Conservation (phyloP, 2,329 filamentous ascomycete species). For the Neofusicoccum ribis region DNA sequence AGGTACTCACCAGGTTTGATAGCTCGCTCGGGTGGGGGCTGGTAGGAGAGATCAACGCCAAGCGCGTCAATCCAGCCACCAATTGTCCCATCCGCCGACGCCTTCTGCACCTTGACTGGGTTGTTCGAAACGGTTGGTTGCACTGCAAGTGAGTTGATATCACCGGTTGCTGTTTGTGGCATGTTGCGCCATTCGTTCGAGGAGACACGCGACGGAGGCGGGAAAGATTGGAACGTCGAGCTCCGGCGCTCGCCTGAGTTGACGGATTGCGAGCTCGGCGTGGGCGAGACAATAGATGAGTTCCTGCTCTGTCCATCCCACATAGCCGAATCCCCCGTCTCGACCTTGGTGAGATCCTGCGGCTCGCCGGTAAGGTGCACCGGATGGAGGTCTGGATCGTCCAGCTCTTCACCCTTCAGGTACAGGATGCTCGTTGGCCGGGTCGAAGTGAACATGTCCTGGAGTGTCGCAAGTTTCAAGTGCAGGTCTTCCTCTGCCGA, state of each 20-base stretch:
- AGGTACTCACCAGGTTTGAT: constrained; percentile 62
- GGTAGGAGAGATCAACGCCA: constrained; percentile 84
- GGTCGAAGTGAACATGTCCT: constrained; percentile 88
- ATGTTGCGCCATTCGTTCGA: constrained; percentile 61
- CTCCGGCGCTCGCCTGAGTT: constrained; percentile 41
- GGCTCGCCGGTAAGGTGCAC: constrained; percentile 71
- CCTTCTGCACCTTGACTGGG: constrained; percentile 56
- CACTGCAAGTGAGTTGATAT: constrained; percentile 46
- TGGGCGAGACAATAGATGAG: constrained; percentile 55
- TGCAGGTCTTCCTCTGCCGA: constrained; percentile 70
- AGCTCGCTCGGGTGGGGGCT: constrained; percentile 70
- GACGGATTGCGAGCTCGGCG: constrained; percentile 49
- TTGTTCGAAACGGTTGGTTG: constrained; percentile 50
- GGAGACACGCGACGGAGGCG: constrained; percentile 45
- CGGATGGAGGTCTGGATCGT: constrained; percentile 78
- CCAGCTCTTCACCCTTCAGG: constrained; percentile 71
- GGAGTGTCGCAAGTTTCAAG: constrained; percentile 72
- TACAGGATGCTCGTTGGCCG: constrained; percentile 76
- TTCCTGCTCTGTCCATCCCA: constrained; percentile 51
- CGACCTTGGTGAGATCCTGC: constrained; percentile 58
- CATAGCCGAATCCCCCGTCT: constrained; percentile 44
- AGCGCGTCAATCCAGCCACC: constrained; percentile 88
- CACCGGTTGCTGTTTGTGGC: constrained; percentile 54
- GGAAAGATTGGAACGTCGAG: constrained; percentile 47
- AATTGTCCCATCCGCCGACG: constrained; percentile 62